These are phyloP conservation scores for Kwoniella sp. DNA, from an alignment of 768 basidiomycete genomes.

Conservation along the genomic window DNA sequence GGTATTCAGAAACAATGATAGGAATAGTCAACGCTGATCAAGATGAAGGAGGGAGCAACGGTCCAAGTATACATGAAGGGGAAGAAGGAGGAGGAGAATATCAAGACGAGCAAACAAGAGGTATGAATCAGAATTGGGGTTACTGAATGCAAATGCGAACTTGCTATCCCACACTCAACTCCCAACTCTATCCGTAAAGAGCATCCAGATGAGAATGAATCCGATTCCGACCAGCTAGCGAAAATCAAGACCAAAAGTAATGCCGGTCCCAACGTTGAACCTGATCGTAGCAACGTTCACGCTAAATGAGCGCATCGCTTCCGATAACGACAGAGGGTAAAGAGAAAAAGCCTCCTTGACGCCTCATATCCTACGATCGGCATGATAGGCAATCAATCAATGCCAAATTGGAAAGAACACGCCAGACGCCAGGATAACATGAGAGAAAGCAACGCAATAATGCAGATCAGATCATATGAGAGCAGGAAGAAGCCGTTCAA, in stretches of 20 bases:
- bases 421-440: slow-evolving; percentile 7
- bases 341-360: slow-evolving; percentile 11
- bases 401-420: neutral
- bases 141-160: neutral
- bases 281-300: slow-evolving; percentile 1
- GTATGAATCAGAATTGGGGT: neutral
- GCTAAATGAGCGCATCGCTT: slow-evolving; percentile 5
- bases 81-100: neutral
- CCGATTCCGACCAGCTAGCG: slow-evolving; percentile 7
- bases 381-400: slow-evolving; percentile 4
- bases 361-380: slow-evolving; percentile 1
- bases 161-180: neutral
- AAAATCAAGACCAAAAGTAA: slow-evolving; percentile 4
- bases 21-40: neutral
- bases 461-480: slow-evolving; percentile 2
- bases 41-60: neutral
- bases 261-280: slow-evolving; percentile 1
- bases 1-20: neutral
- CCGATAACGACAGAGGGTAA: slow-evolving; percentile 7
- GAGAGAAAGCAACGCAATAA: neutral
- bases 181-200: slow-evolving; percentile 1
- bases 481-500: neutral
- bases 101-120: neutral
- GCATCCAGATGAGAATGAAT: neutral
- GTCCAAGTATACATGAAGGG: neutral